Conservation (phyloP, 768 basidiomycete genomes). For the Termitomyces heimii region DNA sequence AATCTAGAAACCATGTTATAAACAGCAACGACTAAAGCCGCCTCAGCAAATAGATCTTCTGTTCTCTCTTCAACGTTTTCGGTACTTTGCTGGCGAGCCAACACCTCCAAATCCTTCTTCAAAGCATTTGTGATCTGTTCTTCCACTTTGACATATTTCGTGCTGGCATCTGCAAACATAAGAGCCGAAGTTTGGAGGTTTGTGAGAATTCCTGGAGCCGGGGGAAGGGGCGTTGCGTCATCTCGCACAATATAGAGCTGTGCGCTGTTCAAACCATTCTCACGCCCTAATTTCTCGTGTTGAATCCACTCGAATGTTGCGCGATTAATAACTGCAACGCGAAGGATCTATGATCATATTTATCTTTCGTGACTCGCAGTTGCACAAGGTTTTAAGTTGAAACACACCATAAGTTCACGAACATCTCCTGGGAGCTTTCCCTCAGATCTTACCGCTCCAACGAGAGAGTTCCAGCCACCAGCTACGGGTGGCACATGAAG, state of each 20-base stretch:
- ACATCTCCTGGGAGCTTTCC: conserved; percentile 42
- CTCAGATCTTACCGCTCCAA: conserved; percentile 43
- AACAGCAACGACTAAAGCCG: conserved; percentile 41
- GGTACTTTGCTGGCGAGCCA: conserved; percentile 13
- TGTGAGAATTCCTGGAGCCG: conserved; percentile 33
- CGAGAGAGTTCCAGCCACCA: conserved; percentile 43
- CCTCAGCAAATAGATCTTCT: conserved; percentile 50
- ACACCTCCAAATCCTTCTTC: conserved; percentile 27
- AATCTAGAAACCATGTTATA: conserved; percentile 75
- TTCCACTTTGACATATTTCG: conserved; percentile 39
- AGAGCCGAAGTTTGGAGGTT: conserved; percentile 47
- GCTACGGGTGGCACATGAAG: conserved; percentile 44
- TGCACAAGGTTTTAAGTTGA: background rate
- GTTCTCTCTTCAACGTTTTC: conserved; percentile 22
- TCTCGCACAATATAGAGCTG: conserved; percentile 56
- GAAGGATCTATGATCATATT: conserved; percentile 31
- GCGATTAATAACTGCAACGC: conserved; percentile 44
- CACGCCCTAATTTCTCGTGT: conserved; percentile 44
- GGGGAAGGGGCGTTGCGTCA: conserved; percentile 32
- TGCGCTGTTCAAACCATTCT: conserved; percentile 42
- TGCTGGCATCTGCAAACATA: conserved; percentile 55
- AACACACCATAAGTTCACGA: conserved; percentile 43
- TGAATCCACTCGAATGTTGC: conserved; percentile 54
- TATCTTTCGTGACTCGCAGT: background rate
- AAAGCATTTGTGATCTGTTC: conserved; percentile 33